These are phyloP conservation scores for Didymella lethalis DNA, from an alignment of 2,329 filamentous ascomycete genomes.

Conservation along the genomic window DNA sequence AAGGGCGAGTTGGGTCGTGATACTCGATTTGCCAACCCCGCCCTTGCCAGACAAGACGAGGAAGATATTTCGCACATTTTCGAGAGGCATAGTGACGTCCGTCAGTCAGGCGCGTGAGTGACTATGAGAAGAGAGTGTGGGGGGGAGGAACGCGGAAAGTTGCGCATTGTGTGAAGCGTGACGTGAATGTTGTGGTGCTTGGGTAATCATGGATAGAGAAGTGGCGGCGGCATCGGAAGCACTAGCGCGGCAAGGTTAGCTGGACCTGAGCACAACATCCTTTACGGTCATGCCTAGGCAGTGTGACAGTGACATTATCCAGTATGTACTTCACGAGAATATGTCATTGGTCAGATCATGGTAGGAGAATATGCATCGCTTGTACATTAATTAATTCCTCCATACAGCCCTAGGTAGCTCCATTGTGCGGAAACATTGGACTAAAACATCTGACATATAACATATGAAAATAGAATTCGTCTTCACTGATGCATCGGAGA, in stretches of 20 bases:
- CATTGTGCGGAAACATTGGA: constrained; percentile 13
- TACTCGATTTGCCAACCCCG: constrained; percentile 95
- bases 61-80: constrained; percentile 78
- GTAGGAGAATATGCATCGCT: constrained; percentile 21
- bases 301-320: too few species aligned
- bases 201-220: constrained; percentile 39
- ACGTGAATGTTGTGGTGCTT: constrained; percentile 38
- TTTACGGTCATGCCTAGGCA: too few species aligned
- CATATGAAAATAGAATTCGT: not conserved
- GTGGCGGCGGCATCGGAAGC: constrained; percentile 44
- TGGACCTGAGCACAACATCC: constrained; percentile 4
- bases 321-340: too few species aligned
- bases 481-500: not conserved
- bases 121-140: not conserved
- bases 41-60: constrained; percentile 95
- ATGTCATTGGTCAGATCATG: not conserved
- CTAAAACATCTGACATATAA: constrained; percentile 15
- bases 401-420: constrained; percentile 24
- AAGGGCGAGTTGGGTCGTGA: constrained; percentile 95
- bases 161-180: constrained; percentile 24
- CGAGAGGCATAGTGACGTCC: constrained; percentile 66
- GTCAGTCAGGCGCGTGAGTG: constrained; percentile 35
- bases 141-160: constrained; percentile 1
- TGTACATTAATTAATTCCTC: constrained; percentile 26
- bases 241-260: constrained; percentile 17